These are phyloP conservation scores for Cicer bijugum DNA, from an alignment of 306 rosid species.

Conservation along the genomic window DNA sequence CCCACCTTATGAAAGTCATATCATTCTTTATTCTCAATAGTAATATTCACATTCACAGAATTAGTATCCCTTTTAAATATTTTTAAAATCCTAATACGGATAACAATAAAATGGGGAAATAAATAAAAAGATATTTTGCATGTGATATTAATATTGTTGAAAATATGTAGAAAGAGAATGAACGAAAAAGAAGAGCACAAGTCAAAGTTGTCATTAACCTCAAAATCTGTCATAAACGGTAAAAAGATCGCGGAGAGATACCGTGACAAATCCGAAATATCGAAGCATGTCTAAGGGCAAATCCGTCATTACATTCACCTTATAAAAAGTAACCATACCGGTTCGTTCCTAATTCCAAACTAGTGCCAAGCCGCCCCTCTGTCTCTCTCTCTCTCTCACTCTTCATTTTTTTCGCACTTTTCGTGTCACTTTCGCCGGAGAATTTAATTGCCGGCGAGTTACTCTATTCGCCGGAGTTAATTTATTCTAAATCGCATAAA, in stretches of 20 bases:
- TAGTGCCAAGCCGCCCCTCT: constrained; percentile 47
- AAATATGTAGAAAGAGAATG: constrained; percentile 3
- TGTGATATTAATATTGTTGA: constrained; percentile 22
- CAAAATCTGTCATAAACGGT: constrained; percentile 60
- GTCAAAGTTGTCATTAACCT: constrained; percentile 61
- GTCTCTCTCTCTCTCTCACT: constrained; percentile 2
- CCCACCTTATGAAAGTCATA: not conserved
- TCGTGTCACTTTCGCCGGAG: constrained; percentile 53
- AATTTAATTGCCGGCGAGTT: constrained; percentile 21
- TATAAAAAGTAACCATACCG: constrained; percentile 59
- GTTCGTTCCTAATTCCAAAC: constrained; percentile 53
- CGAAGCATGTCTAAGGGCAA: constrained; percentile 15
- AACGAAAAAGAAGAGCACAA: constrained; percentile 28
- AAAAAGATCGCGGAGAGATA: constrained; percentile 53
- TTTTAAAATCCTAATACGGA: constrained; percentile 1
- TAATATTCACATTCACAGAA: not conserved
- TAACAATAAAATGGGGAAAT: not conserved
- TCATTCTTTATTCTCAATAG: not conserved
- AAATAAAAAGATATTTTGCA: constrained; percentile 7
- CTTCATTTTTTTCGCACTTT: constrained; percentile 32
- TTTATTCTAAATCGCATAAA: not conserved
- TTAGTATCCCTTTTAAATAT: constrained; percentile 7
- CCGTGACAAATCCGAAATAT: constrained; percentile 52
- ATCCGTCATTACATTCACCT: constrained; percentile 34
- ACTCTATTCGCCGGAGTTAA: not conserved